Base-by-base conservation (phyloP, 2,329 filamentous ascomycete species). In the Verticillium zaregamsianum region DNA sequence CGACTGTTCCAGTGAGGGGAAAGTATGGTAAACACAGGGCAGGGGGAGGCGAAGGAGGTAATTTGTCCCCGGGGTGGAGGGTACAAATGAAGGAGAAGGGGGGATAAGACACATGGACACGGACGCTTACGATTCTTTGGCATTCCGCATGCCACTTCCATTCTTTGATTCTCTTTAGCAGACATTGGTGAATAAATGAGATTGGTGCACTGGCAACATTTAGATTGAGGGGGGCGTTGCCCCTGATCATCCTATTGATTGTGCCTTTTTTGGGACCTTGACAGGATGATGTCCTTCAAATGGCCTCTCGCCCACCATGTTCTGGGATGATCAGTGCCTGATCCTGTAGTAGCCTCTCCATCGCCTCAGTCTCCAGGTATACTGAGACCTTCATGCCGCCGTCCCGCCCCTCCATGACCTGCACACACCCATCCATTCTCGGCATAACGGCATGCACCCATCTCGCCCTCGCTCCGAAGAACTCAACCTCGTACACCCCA, bases 361-460 rank as follows among this genome's bases (percentile, higher is more conserved):
- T 72, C 20, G 63, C 66, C 12, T 35, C 64, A 59, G 64, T 62
- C 62, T 62, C 64, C 66, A 25, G 40, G 32, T 58, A 55, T n/a
- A 58, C 57, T 15, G 31, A 32, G 17, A 57, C 55, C 20, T 20
- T 32, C 55, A 35, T 37, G 15, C 35, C 57, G 3, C 39, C 39
- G 2, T 40, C 57, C 14, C 28, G 40, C 39, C 37, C 57, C 20
- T 45, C 35, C 67, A 78, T 73, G 9, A 81, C 66, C 59, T 79
- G 76, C 33, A 81, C 62, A 8, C 78, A 63, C 0, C 79, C 79
- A 66, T 82, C 79, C 62, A 75, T 66, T 25, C 65, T 68, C 0
- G 76, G 74, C 78, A 82, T 79, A 2, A 77, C 67, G 1, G 71
- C 71, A 39, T 80, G 75, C 15, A 80, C 76, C 63, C 77, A 80